Conservation (phyloP, 225 moss, liverwort and hornwort genomes). For the Takakia lepidozioides region DNA sequence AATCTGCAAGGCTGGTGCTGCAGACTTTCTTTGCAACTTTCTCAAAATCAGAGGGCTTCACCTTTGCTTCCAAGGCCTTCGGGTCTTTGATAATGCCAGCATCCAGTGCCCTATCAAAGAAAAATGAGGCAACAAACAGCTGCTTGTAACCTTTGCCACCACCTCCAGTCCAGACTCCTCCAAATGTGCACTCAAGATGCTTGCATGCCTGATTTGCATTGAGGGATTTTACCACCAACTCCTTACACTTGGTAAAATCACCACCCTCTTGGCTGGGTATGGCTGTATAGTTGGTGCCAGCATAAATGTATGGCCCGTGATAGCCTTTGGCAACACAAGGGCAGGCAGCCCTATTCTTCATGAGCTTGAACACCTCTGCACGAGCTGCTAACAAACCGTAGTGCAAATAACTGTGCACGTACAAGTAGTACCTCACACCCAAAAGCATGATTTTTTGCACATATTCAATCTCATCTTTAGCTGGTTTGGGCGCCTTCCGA, state of each 20-base stretch:
- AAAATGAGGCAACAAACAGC: slow-evolving; percentile 78
- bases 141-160: slow-evolving; percentile 61
- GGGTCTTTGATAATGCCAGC: slow-evolving; percentile 46
- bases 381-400: slow-evolving; percentile 71
- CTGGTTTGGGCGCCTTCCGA: slow-evolving; percentile 39
- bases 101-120: slow-evolving; percentile 77
- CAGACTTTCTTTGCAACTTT: slow-evolving; percentile 57
- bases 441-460: slow-evolving; percentile 49
- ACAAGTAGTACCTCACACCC: slow-evolving; percentile 54
- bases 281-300: slow-evolving; percentile 24
- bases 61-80: slow-evolving; percentile 30
- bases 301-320: slow-evolving; percentile 44
- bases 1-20: slow-evolving; percentile 43
- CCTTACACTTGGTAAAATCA: slow-evolving; percentile 38
- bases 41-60: slow-evolving; percentile 60
- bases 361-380: slow-evolving; percentile 58
- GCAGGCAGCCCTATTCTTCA: slow-evolving; percentile 21
- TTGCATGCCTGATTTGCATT: slow-evolving; percentile 45
- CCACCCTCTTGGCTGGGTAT: slow-evolving; percentile 28
- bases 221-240: slow-evolving; percentile 37
- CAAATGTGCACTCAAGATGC: slow-evolving; percentile 70
- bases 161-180: slow-evolving; percentile 82
- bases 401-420: slow-evolving; percentile 74
- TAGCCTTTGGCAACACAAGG: slow-evolving; percentile 56
- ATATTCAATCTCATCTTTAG: slow-evolving; percentile 34